Evolutionary conservation across 306 rosid species (phyloP).

Genomic region (Mucuna pruriens): DNA sequence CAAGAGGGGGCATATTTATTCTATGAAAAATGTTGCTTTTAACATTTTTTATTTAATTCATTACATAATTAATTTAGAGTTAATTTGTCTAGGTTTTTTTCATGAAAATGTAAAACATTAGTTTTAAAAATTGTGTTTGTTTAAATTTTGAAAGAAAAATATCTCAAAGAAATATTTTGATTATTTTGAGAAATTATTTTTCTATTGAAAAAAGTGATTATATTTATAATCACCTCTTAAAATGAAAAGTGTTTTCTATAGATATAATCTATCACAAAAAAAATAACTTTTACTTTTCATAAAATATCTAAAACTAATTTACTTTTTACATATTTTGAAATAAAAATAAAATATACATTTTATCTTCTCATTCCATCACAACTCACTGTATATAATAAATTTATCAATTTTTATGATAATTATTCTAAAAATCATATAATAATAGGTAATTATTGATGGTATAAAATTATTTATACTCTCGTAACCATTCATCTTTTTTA

Average conservation of each 20-base stretch:
- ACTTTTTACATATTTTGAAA: neutral
- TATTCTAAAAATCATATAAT: too few relatives aligned
- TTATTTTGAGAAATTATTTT: neutral
- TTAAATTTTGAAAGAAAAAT: neutral
- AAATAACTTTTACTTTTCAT: neutral
- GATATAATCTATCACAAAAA: neutral
- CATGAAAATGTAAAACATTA: neutral
- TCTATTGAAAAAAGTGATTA: neutral
- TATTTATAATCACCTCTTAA: too few relatives aligned
- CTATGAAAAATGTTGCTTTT: neutral
- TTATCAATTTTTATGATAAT: too few relatives aligned
- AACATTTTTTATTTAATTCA: neutral
- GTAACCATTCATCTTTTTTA: too few relatives aligned
- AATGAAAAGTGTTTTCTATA: neutral
- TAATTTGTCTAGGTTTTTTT: neutral
- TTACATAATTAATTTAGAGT: neutral
- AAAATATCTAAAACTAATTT: neutral
- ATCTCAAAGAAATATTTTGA: too few relatives aligned
- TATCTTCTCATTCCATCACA: too few relatives aligned
- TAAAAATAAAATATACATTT: too few relatives aligned
- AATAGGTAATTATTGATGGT: too few relatives aligned
- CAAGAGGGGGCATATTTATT: neutral
- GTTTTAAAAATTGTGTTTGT: neutral
- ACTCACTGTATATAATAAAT: too few relatives aligned
- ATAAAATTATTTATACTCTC: too few relatives aligned